Evolutionary conservation across 2,329 filamentous ascomycete genomes (phyloP).

Genomic region (Mollisiaceae sp.): DNA sequence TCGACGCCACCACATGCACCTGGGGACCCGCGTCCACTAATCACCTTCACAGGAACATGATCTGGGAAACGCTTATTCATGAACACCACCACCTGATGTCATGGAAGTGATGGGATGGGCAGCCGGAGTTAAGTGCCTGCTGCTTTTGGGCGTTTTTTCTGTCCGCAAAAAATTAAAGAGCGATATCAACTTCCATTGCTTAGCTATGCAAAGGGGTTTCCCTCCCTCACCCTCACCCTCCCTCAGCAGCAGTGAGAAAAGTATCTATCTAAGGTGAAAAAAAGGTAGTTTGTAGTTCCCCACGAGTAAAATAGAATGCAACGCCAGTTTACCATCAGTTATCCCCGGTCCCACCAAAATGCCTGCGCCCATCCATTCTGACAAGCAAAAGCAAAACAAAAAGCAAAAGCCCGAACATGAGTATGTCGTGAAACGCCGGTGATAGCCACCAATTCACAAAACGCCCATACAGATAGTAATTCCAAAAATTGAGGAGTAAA

Average conservation of each 20-base stretch:
- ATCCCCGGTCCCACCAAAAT: background rate
- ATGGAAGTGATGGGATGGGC: background rate
- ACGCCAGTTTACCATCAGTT: background rate
- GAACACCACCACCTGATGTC: background rate
- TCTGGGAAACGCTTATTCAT: constrained; percentile 64
- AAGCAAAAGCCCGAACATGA: background rate
- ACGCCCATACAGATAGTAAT: background rate
- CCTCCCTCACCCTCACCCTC: too few relatives aligned
- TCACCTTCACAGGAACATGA: constrained; percentile 61
- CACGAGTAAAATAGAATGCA: background rate
- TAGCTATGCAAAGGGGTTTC: background rate
- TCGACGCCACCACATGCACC: too few relatives aligned
- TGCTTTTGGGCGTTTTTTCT: background rate
- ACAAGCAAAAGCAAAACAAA: too few relatives aligned
- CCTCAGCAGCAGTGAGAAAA: background rate
- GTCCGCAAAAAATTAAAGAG: background rate
- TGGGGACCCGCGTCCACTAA: constrained; percentile 18
- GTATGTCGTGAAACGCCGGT: background rate
- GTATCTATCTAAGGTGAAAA: background rate
- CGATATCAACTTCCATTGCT: constrained; percentile 1
- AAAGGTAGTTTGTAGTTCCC: background rate
- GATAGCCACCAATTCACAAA: background rate
- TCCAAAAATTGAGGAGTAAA: background rate
- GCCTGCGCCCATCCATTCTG: too few relatives aligned
- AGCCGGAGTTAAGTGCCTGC: background rate